Evolutionary conservation across 2,329 filamentous ascomycete species (phyloP).

Genomic region (Colletotrichum somersetense): DNA sequence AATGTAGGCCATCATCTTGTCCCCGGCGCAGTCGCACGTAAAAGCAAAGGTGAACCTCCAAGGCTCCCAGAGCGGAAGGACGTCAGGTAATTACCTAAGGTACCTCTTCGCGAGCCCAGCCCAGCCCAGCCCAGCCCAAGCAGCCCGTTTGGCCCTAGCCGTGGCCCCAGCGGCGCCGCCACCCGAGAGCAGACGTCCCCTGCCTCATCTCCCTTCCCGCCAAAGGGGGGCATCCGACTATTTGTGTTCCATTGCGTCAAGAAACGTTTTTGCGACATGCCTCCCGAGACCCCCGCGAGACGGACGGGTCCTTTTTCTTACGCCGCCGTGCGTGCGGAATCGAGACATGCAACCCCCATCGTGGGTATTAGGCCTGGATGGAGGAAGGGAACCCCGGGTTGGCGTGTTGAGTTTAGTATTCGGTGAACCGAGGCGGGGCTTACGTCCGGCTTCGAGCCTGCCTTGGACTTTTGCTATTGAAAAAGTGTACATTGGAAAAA

Average conservation of each 20-base stretch:
- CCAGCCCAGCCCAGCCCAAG: too few relatives aligned
- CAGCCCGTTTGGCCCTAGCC: not conserved
- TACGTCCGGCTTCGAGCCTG: not conserved
- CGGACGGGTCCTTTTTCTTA: not conserved
- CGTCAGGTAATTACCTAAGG: not conserved
- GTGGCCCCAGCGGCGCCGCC: slow-evolving; percentile 5
- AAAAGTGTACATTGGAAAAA: not conserved
- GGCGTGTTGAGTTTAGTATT: not conserved
- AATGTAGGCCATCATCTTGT: not conserved
- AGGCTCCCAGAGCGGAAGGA: not conserved
- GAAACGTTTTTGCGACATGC: slow-evolving; percentile 5
- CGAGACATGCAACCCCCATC: not conserved
- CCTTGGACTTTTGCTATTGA: not conserved
- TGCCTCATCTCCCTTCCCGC: not conserved
- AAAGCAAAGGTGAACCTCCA: slow-evolving; percentile 5
- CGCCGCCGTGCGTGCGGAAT: not conserved
- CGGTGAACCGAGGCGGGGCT: too few relatives aligned
- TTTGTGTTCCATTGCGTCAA: not conserved
- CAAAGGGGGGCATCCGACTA: not conserved
- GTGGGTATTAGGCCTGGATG: too few relatives aligned
- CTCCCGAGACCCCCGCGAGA: slow-evolving; percentile 6
- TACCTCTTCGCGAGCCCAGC: not conserved
- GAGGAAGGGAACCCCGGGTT: not conserved
- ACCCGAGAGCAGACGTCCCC: slow-evolving; percentile 11
- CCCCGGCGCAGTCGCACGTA: not conserved